phyloP scores from a whole-genome alignment of 2,329 filamentous ascomycete genomes.

The Myriangium duriaei region DNA sequence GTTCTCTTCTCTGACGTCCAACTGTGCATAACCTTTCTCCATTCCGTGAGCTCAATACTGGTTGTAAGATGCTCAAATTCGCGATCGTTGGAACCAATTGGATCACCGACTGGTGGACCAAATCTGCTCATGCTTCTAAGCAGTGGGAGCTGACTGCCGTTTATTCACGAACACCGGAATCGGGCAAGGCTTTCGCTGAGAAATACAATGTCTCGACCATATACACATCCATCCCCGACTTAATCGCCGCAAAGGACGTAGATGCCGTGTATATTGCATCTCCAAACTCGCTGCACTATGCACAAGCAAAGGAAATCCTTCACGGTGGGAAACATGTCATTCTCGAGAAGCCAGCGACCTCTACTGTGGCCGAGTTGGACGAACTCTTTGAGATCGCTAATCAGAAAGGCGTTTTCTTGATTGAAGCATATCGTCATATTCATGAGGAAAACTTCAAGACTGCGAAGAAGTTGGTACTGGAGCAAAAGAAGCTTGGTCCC shows the following conservation, averaged over 20 bases:
- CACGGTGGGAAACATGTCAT: conserved; percentile 35
- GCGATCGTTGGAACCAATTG: conserved; percentile 36
- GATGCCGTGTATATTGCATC: conserved; percentile 37
- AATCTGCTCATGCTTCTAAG: conserved; percentile 29
- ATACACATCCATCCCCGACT: conserved; percentile 29
- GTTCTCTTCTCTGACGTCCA: too few species aligned
- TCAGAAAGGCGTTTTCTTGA: conserved; percentile 29
- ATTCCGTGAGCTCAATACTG: too few species aligned
- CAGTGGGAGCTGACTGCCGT: conserved; percentile 34
- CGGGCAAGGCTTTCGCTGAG: conserved; percentile 30
- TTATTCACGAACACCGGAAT: conserved; percentile 33
- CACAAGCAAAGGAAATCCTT: conserved; percentile 32
- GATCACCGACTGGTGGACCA: conserved; percentile 38
- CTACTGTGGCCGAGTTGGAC: conserved; percentile 30
- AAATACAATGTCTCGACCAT: conserved; percentile 26
- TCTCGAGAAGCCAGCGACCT: conserved; percentile 38
- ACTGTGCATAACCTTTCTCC: too few species aligned
- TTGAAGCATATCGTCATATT: conserved; percentile 39
- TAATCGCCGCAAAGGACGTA: conserved; percentile 28
- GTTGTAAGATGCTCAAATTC: conserved; percentile 28
- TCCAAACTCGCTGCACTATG: conserved; percentile 36
- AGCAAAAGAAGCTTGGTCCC: conserved; percentile 27
- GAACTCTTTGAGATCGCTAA: conserved; percentile 31
- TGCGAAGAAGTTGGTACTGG: conserved; percentile 23
- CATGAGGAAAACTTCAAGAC: conserved; percentile 38